Percentiles rank a stretch among this genome's conserved stretches.
Conservation (phyloP, 2,329 filamentous ascomycete species). For the Colletotrichum phormii region DNA sequence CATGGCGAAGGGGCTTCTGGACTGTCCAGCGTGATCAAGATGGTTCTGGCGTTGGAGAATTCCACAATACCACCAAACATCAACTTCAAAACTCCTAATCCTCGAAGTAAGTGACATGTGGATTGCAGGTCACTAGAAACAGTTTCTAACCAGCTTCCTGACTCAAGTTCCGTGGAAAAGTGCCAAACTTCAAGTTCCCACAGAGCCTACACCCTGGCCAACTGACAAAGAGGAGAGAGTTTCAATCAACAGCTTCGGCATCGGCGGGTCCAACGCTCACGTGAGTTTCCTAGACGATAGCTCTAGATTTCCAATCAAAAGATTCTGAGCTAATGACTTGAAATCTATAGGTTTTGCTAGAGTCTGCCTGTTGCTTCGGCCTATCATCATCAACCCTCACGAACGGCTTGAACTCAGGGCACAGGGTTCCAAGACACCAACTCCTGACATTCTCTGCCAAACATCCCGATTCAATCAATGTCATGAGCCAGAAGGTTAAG, state of each 20-base stretch:
- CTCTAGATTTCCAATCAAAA: not conserved
- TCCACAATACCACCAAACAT: conserved; percentile 53
- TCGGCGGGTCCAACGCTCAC: conserved; percentile 52
- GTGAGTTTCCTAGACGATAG: not conserved
- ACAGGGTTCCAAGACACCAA: not conserved
- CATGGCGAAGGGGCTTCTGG: conserved; percentile 59
- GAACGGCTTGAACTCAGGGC: not conserved
- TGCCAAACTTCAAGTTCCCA: conserved; percentile 45
- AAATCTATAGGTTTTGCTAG: conserved; percentile 19
- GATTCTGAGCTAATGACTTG: not conserved
- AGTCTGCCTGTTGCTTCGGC: conserved; percentile 22
- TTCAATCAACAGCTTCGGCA: conserved; percentile 48
- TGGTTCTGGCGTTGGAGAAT: conserved; percentile 53
- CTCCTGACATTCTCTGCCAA: conserved; percentile 19
- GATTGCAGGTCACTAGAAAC: conserved; percentile 2
- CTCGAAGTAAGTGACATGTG: conserved; percentile 21
- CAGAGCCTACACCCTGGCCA: conserved; percentile 46
- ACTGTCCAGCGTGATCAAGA: conserved; percentile 56
- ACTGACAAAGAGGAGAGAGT: conserved; percentile 39
- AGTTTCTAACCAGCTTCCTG: not conserved
- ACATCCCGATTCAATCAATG: not conserved
- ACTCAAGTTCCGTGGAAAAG: conserved; percentile 37
- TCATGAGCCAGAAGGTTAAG: not conserved
- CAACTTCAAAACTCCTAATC: conserved; percentile 48
- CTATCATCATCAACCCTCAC: not conserved